phyloP scores from a whole-genome alignment of 306 rosid species.

The Begonia peltatifolia region DNA sequence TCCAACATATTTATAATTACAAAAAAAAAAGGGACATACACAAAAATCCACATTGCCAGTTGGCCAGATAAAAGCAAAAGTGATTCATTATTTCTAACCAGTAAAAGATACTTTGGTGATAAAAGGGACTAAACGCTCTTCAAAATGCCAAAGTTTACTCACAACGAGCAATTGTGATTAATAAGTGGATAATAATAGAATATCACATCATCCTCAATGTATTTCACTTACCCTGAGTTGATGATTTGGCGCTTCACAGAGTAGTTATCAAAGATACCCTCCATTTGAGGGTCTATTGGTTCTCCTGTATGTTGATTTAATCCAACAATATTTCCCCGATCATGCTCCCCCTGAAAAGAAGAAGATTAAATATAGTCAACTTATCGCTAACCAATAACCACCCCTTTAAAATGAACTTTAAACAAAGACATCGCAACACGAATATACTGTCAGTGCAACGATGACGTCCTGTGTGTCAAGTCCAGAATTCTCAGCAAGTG shows the following conservation, averaged over 20 bases:
- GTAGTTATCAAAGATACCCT: slow-evolving; percentile 94
- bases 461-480: slow-evolving; percentile 92
- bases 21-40: too few relatives aligned
- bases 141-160: too few relatives aligned
- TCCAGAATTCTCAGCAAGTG: slow-evolving; percentile 93
- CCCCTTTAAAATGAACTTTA: too few relatives aligned
- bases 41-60: too few relatives aligned
- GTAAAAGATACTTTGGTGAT: background rate
- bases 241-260: slow-evolving; percentile 89
- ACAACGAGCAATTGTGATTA: background rate
- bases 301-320: slow-evolving; percentile 80
- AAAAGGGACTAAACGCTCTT: background rate
- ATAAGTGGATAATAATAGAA: background rate
- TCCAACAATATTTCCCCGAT: slow-evolving; percentile 67
- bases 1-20: too few relatives aligned
- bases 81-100: background rate
- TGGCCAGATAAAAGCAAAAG: too few relatives aligned
- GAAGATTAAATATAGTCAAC: background rate
- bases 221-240: slow-evolving; percentile 63
- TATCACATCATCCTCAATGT: background rate
- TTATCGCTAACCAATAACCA: too few relatives aligned
- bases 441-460: slow-evolving; percentile 59
- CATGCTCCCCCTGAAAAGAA: slow-evolving; percentile 79
- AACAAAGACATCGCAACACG: background rate
- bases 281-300: slow-evolving; percentile 82